Base-by-base conservation (phyloP, 805 yeast genomes). In the Starmerella davenportii region DNA sequence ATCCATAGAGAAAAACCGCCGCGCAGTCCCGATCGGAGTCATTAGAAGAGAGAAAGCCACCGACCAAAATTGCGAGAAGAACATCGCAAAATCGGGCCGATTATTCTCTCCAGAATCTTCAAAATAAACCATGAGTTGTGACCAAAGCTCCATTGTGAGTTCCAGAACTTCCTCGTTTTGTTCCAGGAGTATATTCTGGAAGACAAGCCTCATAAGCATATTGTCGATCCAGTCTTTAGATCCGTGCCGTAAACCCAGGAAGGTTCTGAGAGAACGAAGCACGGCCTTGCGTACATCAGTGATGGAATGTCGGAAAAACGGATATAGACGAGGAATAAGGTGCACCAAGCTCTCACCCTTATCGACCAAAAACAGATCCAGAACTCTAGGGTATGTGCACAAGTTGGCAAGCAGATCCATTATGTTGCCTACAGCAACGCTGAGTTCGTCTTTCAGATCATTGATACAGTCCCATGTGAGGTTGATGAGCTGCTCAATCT, bases 21-120 rank as follows among this genome's bases (percentile, higher is more conserved):
- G 74, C 3, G 93, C 79, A 39, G 84, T 74, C 43, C 99, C 98
- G 42, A 90, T 79, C 2, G 99, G 99, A 0, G 96, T 87, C 76
- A 81, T 76, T 34, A 82, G 53, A 33, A 90, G 62, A 14, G 69
- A 38, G 78, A 58, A 45, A 36, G 43, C 43, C 76, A 62, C 5
- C 82, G 77, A 35, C 51, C 52, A 50, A 21, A 46, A 35, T n/a
- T 37, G 34, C 1, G 29, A 13, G 31, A 42, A 35, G 1, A 44
- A 13, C 4, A 13, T 18, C 0, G 43, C 32, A 19, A 37, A 29
- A 3, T n/a, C 20, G 4, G 15, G 4, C 5, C 20, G n/a, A 8
- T 16, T 18, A 8, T 33, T 29, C 9, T 27, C 8, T 16, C 15
- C 28, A 13, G 15, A 9, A 2, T 21, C n/a, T 3, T 24, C 38